Evolutionary conservation across 345 rosid species (phyloP), one percentile per base, ranked within the genome.

Genomic region (Passiflora organensis): DNA sequence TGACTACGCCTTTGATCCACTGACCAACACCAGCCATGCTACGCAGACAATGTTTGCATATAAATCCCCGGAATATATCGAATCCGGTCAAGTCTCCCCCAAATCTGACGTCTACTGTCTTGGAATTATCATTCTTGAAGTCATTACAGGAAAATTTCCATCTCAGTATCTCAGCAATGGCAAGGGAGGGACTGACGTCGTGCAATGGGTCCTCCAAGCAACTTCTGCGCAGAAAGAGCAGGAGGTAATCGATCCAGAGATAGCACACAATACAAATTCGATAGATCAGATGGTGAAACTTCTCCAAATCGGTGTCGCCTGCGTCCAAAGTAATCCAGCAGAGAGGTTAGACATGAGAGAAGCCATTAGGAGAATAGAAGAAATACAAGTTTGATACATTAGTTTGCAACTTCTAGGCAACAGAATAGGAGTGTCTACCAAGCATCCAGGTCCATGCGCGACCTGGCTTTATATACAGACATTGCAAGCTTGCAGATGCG

Each of bases 111-210:
- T 68, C 13, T 68, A 49, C 8, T 62, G 72, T 45, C 48, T 68
- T 0, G 72, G 72, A 34, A 56, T 68, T 19, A 49, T 68, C 12
- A 61, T 68, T 44, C 67, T 68, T 5, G 72, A 68, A 34, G 34
- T 68, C 12, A 22, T 68, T 2, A 68, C 67, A 1, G 72, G 72
- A 13, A 68, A 68, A 38, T 61, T 68, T 63, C 72, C 72, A 10
- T 68, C 72, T 10, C 72, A 68, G 19, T 68, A 68, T 38, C 63
- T 61, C 10, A n/a, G 24, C 58, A 61, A 61, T 13, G 72, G 72
- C 0, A 61, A 61, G n/a, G 72, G 63, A 49, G 72, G 72, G 42
- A 62, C 67, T 4, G 72, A 68, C 46, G 62, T 68, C 1, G 63
- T 68, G 15, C 63, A 56, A 28, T 56, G 67, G 72, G 63, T 19